Conservation (phyloP, 306 rosid species). For the Pterocarpus santalinus region DNA sequence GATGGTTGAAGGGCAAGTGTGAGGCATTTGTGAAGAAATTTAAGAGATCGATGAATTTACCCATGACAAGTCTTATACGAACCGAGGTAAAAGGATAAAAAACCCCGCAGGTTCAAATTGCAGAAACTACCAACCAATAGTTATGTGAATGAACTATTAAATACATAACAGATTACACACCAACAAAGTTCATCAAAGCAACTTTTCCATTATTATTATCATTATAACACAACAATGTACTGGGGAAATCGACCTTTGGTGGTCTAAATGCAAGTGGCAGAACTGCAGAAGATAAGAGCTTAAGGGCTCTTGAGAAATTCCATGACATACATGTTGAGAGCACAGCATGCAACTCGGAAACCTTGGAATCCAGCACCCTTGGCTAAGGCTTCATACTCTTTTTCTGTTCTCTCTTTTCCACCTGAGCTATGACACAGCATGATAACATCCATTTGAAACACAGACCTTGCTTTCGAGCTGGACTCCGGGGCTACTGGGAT, state of each 20-base stretch:
- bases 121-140: no score
- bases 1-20: no score
- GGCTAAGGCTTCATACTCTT: constrained; percentile 47
- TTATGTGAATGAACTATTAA: not conserved
- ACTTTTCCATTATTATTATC: not conserved
- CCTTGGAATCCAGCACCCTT: constrained; percentile 43
- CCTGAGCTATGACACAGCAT: constrained; percentile 38
- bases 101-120: no score
- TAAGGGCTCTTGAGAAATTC: constrained; percentile 36
- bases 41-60: no score
- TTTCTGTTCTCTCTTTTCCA: constrained; percentile 46
- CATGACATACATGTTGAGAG: constrained; percentile 35
- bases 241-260: not conserved
- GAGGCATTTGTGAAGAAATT: no score
- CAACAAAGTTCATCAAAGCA: not conserved
- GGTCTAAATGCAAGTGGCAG: not conserved
- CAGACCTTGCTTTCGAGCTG: not conserved
- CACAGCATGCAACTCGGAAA: constrained; percentile 1
- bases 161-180: not conserved
- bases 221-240: not conserved
- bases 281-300: not conserved
- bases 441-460: constrained; percentile 29
- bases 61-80: no score
- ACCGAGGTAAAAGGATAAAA: no score
- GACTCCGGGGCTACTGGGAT: constrained; percentile 29